A percentile compares a stretch with the other conserved stretches of the same genome.
Conservation (phyloP, 306 rosid species). For the Rosa persica region DNA sequence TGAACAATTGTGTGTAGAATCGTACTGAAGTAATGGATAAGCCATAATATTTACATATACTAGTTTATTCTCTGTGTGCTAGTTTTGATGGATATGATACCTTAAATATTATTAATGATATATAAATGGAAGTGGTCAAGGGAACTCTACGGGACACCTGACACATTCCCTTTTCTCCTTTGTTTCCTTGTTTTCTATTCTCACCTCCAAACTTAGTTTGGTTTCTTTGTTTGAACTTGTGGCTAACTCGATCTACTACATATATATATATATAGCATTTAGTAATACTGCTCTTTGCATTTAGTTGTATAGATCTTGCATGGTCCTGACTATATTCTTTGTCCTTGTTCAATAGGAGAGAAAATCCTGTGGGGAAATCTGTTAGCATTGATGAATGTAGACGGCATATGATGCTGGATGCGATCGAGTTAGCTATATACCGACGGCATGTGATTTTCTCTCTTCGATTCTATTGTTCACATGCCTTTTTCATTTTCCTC, state of each 20-base stretch:
- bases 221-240: background rate
- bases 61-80: no score
- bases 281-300: background rate
- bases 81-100: no score
- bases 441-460: background rate
- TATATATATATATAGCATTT: conserved; percentile 11
- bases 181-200: no score
- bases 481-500: background rate
- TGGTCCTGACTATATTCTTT: conserved; percentile 13
- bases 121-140: no score
- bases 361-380: background rate
- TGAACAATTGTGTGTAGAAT: no score
- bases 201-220: background rate
- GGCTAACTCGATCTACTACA: background rate
- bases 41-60: no score
- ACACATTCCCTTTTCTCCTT: no score
- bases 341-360: background rate
- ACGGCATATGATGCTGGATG: conserved; percentile 23
- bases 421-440: background rate
- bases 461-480: background rate
- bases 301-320: background rate
- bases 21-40: no score
- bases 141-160: no score
- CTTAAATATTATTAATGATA: no score
- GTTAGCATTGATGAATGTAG: conserved; percentile 32